Evolutionary conservation across 2,329 filamentous ascomycete genomes (phyloP), one percentile per base, ranked within the genome.

Genomic region (Hypoxylon sp.): DNA sequence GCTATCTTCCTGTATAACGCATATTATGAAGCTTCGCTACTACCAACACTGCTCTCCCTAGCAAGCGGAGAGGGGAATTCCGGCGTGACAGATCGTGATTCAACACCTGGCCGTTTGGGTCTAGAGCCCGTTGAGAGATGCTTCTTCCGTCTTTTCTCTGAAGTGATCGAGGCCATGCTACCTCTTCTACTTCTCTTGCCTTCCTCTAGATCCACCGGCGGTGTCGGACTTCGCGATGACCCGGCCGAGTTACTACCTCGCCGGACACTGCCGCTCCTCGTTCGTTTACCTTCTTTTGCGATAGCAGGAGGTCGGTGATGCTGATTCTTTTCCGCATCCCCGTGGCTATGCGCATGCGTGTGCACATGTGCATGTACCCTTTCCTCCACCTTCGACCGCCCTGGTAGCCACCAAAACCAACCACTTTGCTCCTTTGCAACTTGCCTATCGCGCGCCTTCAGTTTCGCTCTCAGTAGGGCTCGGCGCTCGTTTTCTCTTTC

Each of bases 401-500:
- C 92, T 0, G 92, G 91, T 1, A 92, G 87, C 91, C 94, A 96
- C 93, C 93, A 96, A 34, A 96, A 81, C 89, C 89, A 91, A 20
- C 90, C 87, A 54, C 90, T 88, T 64, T 89, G 83, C 71, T 89
- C 82, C 72, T 87, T 88, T 11, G 90, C 89, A 39, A 92, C 79
- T 64, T 90, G 87, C 17, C 85, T 84, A 70, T 94, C 89, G 30
- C 87, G 85, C 53, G 88, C 85, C 65, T 88, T 86, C 51, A 97
- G 81, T 73, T 91, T 91, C 44, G 84, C 74, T 43, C 92, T 85
- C 22, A 97, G 81, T 59, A 91, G 80, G 2, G 90, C 86, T 11
- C 95, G 88, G 1, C 94, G 89, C 76, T 97, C 93, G 74, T 99
- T 99, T 77, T 99, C 95, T 64, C 89, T 89, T 71, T 97, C 94